A percentile compares a stretch with the other conserved stretches of the same genome.
Evolutionary conservation across 345 rosid species (phyloP).

Genomic region (Rhizophora apiculata): DNA sequence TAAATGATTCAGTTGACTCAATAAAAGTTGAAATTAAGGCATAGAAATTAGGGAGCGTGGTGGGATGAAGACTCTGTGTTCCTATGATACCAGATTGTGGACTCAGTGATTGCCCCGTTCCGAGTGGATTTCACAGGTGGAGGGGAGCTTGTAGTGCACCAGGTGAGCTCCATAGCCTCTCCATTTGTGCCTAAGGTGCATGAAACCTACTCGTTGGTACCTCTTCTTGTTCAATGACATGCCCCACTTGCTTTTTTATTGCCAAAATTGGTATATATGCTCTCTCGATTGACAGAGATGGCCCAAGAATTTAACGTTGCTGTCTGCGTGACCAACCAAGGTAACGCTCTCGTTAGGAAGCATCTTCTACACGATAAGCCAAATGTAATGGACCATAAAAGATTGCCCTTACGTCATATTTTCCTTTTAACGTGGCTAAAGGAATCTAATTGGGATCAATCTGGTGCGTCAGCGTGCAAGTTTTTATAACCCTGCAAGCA

Average conservation of each 20-base stretch:
- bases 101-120: not conserved
- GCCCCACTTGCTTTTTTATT: slow-evolving; percentile 27
- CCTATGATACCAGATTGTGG: not conserved
- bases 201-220: not conserved
- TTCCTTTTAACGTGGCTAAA: not conserved
- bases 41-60: too few species aligned
- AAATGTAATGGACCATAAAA: not conserved
- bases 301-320: slow-evolving; percentile 93
- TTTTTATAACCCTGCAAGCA: not conserved
- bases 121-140: not conserved
- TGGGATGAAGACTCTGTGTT: too few species aligned
- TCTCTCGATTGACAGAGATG: slow-evolving; percentile 64
- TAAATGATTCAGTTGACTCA: too few species aligned
- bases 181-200: not conserved
- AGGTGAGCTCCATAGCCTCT: not conserved
- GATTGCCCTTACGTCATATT: not conserved
- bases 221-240: slow-evolving; percentile 8
- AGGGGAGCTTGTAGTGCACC: not conserved
- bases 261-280: slow-evolving; percentile 95
- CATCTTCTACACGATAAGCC: not conserved
- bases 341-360: slow-evolving; percentile 23
- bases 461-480: not conserved
- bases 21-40: too few species aligned
- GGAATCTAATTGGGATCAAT: not conserved
- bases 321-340: slow-evolving; percentile 86